Percentiles rank a stretch among this genome's conserved stretches.
phyloP scores from a whole-genome alignment of 805 yeast genomes.

The Candida sphagnicola region DNA sequence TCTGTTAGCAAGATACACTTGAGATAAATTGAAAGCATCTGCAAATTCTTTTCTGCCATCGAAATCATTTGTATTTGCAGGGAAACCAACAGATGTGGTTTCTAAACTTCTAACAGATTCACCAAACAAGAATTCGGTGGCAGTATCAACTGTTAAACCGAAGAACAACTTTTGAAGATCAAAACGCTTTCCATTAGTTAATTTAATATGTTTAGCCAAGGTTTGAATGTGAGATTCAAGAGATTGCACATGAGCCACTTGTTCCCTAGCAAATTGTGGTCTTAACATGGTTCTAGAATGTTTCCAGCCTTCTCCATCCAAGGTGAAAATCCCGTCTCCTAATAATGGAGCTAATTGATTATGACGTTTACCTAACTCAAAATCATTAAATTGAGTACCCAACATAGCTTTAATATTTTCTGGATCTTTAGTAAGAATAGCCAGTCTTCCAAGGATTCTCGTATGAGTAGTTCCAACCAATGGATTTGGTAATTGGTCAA shows the following conservation, averaged over 20 bases:
- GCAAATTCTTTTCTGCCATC: slow-evolving; percentile 30
- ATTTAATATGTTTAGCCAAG: slow-evolving; percentile 27
- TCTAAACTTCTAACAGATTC: slow-evolving; percentile 31
- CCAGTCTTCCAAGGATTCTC: slow-evolving; percentile 15
- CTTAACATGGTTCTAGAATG: slow-evolving; percentile 40
- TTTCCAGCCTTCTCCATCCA: slow-evolving; percentile 42
- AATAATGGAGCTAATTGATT: slow-evolving; percentile 32
- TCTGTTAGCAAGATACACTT: slow-evolving; percentile 26
- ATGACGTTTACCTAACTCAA: slow-evolving; percentile 36
- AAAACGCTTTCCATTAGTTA: slow-evolving; percentile 21
- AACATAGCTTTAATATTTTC: slow-evolving; percentile 40
- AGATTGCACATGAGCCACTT: slow-evolving; percentile 36
- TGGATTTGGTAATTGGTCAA: slow-evolving; percentile 6
- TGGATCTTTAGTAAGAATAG: slow-evolving; percentile 32
- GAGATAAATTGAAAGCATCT: slow-evolving; percentile 31
- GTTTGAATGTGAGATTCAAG: slow-evolving; percentile 39
- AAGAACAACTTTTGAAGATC: slow-evolving; percentile 38
- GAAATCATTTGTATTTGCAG: slow-evolving; percentile 14
- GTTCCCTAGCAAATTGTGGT: slow-evolving; percentile 43
- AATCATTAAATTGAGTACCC: slow-evolving; percentile 41
- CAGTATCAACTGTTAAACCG: slow-evolving; percentile 37
- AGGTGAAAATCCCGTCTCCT: slow-evolving; percentile 42
- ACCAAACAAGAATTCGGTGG: slow-evolving; percentile 41
- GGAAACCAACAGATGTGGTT: slow-evolving; percentile 21
- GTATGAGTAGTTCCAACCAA: slow-evolving; percentile 9